These are phyloP conservation scores for Penicillium odoratum DNA, from an alignment of 495 filamentous ascomycete genomes.

Conservation along the genomic window DNA sequence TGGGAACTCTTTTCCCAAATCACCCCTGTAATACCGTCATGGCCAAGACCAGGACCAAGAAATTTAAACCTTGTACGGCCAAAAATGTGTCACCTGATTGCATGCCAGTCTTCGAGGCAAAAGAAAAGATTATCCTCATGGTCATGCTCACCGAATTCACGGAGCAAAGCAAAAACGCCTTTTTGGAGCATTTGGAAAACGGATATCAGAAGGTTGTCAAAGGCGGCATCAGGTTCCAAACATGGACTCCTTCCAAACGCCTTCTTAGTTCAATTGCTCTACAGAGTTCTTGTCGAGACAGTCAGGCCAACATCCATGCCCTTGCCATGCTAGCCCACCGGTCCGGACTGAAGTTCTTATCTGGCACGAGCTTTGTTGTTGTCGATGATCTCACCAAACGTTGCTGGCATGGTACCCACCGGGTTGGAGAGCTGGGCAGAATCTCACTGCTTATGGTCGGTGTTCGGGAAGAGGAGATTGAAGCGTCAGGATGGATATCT, in stretches of 20 bases:
- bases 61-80: neutral
- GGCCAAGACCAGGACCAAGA: neutral
- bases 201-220: neutral
- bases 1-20: too few species aligned
- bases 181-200: neutral
- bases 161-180: neutral
- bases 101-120: neutral
- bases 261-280: neutral
- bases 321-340: neutral
- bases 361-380: neutral
- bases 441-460: neutral
- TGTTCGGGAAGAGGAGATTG: neutral
- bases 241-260: neutral
- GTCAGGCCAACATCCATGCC: neutral
- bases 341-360: neutral
- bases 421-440: neutral
- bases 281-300: neutral
- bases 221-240: neutral
- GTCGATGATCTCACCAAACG: slow-evolving; percentile 1
- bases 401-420: neutral
- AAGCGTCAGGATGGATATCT: neutral
- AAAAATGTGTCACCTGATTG: neutral
- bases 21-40: neutral
- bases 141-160: neutral
- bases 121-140: neutral